Evolutionary conservation across 176 grass and related monocot species (phyloP), one percentile per base, ranked within the genome.

Genomic region (Zoysia pacifica): DNA sequence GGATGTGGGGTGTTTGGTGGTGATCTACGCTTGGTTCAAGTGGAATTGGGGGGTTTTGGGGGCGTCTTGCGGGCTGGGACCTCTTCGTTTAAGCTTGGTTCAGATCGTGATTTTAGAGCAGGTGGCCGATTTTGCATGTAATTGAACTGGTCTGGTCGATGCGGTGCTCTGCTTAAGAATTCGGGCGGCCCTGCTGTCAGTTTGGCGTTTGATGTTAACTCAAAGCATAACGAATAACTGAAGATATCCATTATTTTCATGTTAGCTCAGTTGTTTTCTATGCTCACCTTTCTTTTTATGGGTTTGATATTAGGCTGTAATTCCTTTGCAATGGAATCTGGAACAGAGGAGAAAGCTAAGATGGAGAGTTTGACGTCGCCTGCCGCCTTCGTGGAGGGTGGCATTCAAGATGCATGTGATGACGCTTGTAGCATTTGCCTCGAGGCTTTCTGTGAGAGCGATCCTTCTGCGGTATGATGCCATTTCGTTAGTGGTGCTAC

Each of bases 381-480:
- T 15, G 88, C 79, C 9, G 92, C 96, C 75, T 98, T 98, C 71
- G 96, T 98, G 18, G 92, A 94, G 75, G 96, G 92, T 80, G 96
- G 96, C 19, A 83, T 89, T 83, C 96, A 98, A 71, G 96, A 98
- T 84, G 92, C 92, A 20, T 98, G 90, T 2, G 96, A 98, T 87
- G 96, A 98, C 79, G 82, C 90, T 49, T 98, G 96, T 42, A 95
- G 96, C 81, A 95, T 95, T 42, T 98, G 96, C 60, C 96, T 98
- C 10, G 96, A 98, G 65, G 70, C 42, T 37, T 98, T 98, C 82
- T 94, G 86, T 58, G 82, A 93, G 13, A 93, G 84, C 50, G 92
- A 98, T 75, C 96, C 96, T 68, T 93, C 90, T 2, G 74, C 96
- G 70, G 95, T 98, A 86, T 75, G 87, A 72, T 74, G 11, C 6